These are phyloP conservation scores for Phycomyces nitens DNA, from an alignment of 192 early-diverging fungal genomes.

Conservation along the genomic window DNA sequence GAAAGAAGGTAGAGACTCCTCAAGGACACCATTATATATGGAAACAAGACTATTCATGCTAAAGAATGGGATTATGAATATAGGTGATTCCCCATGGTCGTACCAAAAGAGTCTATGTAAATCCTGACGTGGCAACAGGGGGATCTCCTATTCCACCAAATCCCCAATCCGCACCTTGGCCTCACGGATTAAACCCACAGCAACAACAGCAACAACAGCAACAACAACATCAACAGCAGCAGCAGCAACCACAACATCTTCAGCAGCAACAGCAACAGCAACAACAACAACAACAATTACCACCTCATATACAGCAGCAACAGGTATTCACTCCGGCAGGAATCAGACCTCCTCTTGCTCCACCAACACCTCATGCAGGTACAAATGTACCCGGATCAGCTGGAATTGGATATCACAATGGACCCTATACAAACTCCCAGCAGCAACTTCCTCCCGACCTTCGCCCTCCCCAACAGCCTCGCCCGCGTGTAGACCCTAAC, in stretches of 20 bases:
- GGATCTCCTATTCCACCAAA: constrained; percentile 7
- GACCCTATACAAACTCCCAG: constrained; percentile 6
- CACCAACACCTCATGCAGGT: constrained; percentile 29
- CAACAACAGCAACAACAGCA: constrained; percentile 4
- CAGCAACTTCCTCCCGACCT: constrained; percentile 32
- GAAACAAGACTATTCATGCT: background rate
- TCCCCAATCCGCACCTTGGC: constrained; percentile 25
- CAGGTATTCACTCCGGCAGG: background rate
- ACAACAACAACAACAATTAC: constrained; percentile 2
- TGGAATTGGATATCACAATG: constrained; percentile 11
- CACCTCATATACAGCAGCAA: constrained; percentile 9
- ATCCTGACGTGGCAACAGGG: constrained; percentile 17
- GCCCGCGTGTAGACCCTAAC: constrained; percentile 87
- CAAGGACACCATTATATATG: background rate
- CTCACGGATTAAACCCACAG: constrained; percentile 18
- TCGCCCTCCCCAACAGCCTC: constrained; percentile 32
- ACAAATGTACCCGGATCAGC: constrained; percentile 9
- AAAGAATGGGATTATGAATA: background rate
- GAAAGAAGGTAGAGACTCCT: too few species aligned
- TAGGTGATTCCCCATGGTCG: constrained; percentile 1
- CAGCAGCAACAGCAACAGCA: constrained; percentile 22
- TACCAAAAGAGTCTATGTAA: constrained; percentile 26
- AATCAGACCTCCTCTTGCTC: constrained; percentile 13
- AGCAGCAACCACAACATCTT: constrained; percentile 10
- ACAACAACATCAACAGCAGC: background rate